Conservation (phyloP, 371 early-diverging fungal species). For the Dinochytrium kinnereticum region DNA sequence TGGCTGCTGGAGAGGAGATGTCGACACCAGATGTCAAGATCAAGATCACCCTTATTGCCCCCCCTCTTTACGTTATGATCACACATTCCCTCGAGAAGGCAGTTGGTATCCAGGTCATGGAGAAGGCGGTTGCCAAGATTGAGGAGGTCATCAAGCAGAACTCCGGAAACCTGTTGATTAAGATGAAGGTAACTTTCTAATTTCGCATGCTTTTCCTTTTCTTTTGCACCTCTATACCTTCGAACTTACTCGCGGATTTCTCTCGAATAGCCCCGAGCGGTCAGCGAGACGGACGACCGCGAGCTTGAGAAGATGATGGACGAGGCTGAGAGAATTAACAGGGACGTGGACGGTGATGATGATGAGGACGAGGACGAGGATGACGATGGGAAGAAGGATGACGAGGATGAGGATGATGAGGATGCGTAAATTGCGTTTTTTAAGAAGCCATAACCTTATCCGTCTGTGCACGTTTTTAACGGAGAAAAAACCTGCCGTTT, state of each 20-base stretch:
- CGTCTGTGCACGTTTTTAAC: no score
- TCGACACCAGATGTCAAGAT: slow-evolving; percentile 86
- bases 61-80: slow-evolving; percentile 94
- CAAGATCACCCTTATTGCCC: slow-evolving; percentile 85
- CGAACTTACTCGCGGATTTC: not conserved
- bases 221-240: slow-evolving; percentile 3
- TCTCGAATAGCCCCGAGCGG: slow-evolving; percentile 69
- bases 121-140: slow-evolving; percentile 83
- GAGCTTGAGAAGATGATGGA: slow-evolving; percentile 94
- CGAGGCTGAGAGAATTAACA: slow-evolving; percentile 92
- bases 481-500: no score
- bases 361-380: slow-evolving; percentile 94
- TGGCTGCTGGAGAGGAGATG: slow-evolving; percentile 87
- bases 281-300: slow-evolving; percentile 92
- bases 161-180: slow-evolving; percentile 80
- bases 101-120: slow-evolving; percentile 84
- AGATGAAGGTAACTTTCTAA: slow-evolving; percentile 85
- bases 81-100: slow-evolving; percentile 89
- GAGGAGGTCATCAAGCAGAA: slow-evolving; percentile 75
- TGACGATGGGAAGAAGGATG: slow-evolving; percentile 35
- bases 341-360: slow-evolving; percentile 89
- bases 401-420: slow-evolving; percentile 25
- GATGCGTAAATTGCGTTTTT: not conserved
- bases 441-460: no score
- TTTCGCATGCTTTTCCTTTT: no score